Evolutionary conservation across 2,329 filamentous ascomycete species (phyloP).

Genomic region (Sporothrix inflata): DNA sequence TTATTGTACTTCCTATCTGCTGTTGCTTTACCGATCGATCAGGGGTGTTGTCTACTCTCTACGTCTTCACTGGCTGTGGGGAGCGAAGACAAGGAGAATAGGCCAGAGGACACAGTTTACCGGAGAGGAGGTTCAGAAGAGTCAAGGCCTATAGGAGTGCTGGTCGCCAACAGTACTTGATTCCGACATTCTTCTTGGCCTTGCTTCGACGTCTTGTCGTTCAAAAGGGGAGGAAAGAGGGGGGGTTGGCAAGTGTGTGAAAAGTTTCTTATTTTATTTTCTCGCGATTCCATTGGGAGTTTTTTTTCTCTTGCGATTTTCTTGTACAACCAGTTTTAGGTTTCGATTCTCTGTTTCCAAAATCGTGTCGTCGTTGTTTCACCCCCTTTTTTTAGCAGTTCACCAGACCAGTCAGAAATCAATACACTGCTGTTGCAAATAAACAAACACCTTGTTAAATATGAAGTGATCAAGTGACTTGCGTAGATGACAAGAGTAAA

Average conservation of each 20-base stretch:
- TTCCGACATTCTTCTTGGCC: neutral
- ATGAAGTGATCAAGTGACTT: neutral
- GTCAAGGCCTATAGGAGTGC: neutral
- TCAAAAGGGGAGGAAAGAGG: neutral
- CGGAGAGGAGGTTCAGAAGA: neutral
- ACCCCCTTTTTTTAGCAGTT: neutral
- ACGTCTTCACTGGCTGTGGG: neutral
- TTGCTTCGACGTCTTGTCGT: neutral
- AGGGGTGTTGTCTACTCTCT: neutral
- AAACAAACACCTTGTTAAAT: neutral
- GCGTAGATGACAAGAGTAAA: too few species aligned
- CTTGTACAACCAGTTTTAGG: constrained; percentile 18
- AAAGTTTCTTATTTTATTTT: constrained; percentile 8
- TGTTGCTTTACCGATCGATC: neutral
- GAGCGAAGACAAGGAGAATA: neutral
- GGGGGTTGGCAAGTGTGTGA: neutral
- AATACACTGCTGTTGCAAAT: constrained; percentile 18
- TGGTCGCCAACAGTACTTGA: constrained; percentile 5
- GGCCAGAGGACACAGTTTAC: neutral
- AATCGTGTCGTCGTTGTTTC: neutral
- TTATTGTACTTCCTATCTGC: neutral
- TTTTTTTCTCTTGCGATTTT: neutral
- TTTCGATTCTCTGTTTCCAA: constrained; percentile 1
- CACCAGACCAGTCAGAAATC: constrained; percentile 23
- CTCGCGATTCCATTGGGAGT: neutral